Evolutionary conservation across 2,329 filamentous ascomycete genomes (phyloP).

Genomic region (Alternaria viburni): DNA sequence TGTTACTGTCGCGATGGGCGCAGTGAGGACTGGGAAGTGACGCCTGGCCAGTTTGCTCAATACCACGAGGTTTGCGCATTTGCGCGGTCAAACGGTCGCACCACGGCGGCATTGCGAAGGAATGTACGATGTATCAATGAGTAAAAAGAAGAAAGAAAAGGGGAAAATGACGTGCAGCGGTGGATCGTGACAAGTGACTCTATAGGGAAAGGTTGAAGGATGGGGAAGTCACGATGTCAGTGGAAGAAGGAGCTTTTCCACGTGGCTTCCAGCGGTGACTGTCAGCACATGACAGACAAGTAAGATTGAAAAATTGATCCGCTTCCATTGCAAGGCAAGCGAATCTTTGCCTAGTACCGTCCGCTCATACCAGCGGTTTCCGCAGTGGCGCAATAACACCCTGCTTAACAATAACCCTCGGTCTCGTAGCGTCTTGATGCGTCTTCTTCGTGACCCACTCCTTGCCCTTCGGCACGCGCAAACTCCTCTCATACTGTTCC

Average conservation of each 20-base stretch:
- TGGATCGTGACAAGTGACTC: not conserved
- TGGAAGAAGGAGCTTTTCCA: not conserved
- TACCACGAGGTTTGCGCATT: slow-evolving; percentile 20
- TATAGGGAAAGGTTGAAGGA: not conserved
- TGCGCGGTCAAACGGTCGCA: slow-evolving; percentile 14
- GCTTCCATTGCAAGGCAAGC: not conserved
- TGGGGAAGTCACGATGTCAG: not conserved
- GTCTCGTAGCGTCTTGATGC: slow-evolving; percentile 88
- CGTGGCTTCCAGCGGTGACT: not conserved
- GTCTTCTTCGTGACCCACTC: slow-evolving; percentile 98
- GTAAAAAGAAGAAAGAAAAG: not conserved
- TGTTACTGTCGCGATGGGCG: not conserved
- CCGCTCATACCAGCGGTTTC: slow-evolving; percentile 65
- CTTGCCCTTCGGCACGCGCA: slow-evolving; percentile 85
- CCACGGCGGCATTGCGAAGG: not conserved
- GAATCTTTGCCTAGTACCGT: not conserved
- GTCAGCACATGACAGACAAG: not conserved
- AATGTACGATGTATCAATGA: not conserved
- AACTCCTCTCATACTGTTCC: slow-evolving; percentile 87
- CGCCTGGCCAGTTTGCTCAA: not conserved
- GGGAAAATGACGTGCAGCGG: not conserved
- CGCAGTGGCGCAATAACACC: slow-evolving; percentile 91
- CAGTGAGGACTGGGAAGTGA: slow-evolving; percentile 6
- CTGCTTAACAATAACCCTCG: slow-evolving; percentile 87
- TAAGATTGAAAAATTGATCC: not conserved